Conservation (phyloP, 257 asterid genomes). For the Phtheirospermum japonicum region DNA sequence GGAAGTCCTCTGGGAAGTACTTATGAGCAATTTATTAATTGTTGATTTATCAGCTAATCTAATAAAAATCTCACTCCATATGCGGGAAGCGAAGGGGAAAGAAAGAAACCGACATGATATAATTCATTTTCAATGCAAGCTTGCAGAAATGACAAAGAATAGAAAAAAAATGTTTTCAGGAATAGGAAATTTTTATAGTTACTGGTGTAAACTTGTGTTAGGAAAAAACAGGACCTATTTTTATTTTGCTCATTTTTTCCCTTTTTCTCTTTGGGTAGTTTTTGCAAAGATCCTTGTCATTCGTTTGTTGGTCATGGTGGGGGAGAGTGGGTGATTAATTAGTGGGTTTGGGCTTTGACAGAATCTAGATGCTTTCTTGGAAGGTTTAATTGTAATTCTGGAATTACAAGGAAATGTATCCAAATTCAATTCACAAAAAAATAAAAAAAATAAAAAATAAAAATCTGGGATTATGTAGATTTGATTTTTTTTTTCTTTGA, state of each 20-base stretch:
- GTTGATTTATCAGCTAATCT: slow-evolving; percentile 17
- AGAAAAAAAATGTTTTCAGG: slow-evolving; percentile 7
- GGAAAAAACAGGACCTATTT: no score
- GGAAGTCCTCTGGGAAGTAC: slow-evolving; percentile 97
- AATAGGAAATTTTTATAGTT: no score
- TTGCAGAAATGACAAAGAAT: slow-evolving; percentile 21
- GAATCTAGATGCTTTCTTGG: slow-evolving; percentile 29
- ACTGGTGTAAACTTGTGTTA: no score
- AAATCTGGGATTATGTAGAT: no score
- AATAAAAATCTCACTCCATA: slow-evolving; percentile 16
- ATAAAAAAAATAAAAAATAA: no score
- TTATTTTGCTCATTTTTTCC: no score
- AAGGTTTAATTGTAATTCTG: no score
- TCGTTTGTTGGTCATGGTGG: slow-evolving; percentile 48
- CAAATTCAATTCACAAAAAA: no score
- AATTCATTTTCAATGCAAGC: slow-evolving; percentile 26
- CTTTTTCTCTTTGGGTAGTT: no score
- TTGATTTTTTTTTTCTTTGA: no score
- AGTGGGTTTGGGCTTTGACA: slow-evolving; percentile 35
- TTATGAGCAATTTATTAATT: slow-evolving; percentile 41
- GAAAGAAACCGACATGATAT: slow-evolving; percentile 24
- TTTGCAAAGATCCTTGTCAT: no score
- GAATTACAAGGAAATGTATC: no score
- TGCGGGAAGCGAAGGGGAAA: slow-evolving; percentile 4
- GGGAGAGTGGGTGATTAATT: slow-evolving; percentile 29